Evolutionary conservation across 75 land plant species (phyloP), one percentile per base, ranked within the genome.

Genomic region (Pinus taeda): DNA sequence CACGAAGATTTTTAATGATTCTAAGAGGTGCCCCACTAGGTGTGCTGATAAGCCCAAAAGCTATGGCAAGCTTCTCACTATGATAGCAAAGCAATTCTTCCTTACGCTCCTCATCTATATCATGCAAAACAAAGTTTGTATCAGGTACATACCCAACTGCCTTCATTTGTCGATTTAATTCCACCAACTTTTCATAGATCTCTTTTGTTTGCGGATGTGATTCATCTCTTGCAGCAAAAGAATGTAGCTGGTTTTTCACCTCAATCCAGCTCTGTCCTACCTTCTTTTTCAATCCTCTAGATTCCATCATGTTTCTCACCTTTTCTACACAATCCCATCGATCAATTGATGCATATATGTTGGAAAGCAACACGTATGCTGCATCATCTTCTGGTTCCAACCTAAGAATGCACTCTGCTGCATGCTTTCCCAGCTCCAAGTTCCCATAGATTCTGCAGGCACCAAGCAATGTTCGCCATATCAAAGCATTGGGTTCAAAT

Each of bases 231-330:
- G 85, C 79, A 57, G 18, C 71, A 53, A 86, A 86, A 21, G 49
- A 55, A 67, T 69, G 61, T 59, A 86, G 71, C 57, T 45, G 63
- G 53, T 80, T 70, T 30, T 75, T 74, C 11, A 83, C 64, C 62
- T 86, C 85, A 74, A 86, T 77, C 85, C 85, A 83, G 71, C 85
- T 86, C 37, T 77, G 77, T 7, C 88, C 85, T 59, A 84, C 77
- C 22, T 3, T 75, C 69, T 86, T 86, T 67, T 77, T 86, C 58
- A 83, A 17, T 17, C 82, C 88, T 64, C 39, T 77, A 53, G 74
- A 57, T 58, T 78, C 81, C 73, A 71, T 74, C 76, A 57, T 57
- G 22, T 56, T 58, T 57, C 60, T 57, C 15, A 74, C 20, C 76
- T 39, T 58, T 26, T 29, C 30, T 15, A 30, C 13, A 24, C 57